Evolutionary conservation across 2,329 filamentous ascomycete genomes (phyloP), one percentile per base, ranked within the genome.

Genomic region (Sporothrix globosa): DNA sequence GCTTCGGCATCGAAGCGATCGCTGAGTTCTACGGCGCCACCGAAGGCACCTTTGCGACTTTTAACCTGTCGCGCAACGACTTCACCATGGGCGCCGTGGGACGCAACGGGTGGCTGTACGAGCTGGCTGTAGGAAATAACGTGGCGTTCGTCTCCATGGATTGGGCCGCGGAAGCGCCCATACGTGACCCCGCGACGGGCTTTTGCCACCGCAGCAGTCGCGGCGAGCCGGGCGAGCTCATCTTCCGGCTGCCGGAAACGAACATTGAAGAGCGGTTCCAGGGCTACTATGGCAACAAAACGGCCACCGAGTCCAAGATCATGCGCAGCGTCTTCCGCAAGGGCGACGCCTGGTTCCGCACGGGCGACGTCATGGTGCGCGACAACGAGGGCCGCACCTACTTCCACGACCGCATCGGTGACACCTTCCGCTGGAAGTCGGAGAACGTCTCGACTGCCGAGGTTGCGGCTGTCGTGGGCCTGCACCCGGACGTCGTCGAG

Each of bases 361-460:
- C 92, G 0, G 93, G 93, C n/a, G 93, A 97, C 76, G 85, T 96
- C 21, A 81, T 96, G 44, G 85, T 89, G n/a, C 87, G 85, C 81
- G 91, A 93, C 73, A 71, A 73, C 0, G 89, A 96, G 70, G 92
- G 92, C 5, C 83, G 89, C 2, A 86, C 89, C 78, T 96, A 86
- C 82, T 97, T 97, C 81, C 88, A 89, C 70, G 93, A 97, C 80
- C 89, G 91, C 63, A 90, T 93, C 72, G 91, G 91, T 69, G 91
- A 93, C 76, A 92, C 91, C 0, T 93, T 90, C 81, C 87, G 91
- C 65, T 93, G 91, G 91, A 92, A 96, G 81, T 90, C 89, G 67
- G 91, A 95, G 79, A 95, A 95, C 75, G 91, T 95, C 0, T 92
- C 91, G 3, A 94, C 92, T 0, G 88, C 86, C 66, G 93, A 97